Base-by-base conservation (phyloP, 2,329 filamentous ascomycete species). In the Thielaviopsis populi region DNA sequence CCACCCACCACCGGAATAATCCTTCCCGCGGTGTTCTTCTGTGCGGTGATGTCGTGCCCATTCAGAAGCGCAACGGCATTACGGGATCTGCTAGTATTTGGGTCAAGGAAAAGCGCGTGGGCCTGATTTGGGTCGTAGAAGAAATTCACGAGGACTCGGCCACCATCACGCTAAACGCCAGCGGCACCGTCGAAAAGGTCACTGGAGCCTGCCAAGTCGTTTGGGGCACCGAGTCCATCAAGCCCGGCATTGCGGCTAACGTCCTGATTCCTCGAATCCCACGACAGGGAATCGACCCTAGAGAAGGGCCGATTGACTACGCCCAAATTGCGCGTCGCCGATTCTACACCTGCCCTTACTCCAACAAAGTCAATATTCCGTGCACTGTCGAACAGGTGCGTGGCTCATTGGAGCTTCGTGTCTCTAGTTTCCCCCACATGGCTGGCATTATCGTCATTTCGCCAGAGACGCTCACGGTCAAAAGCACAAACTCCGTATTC, bases 31-130 rank as follows among this genome's bases (percentile, higher is more conserved):
- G 92, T 2, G 94, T 99, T 30, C 75, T 99, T 62, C 80, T 99
- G 1, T 99, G 94, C 69, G 94, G 94, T 53, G 94, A 99, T 72
- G 92, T 99, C n/a, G 90, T 99, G 19, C 94, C 94, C 0, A 99
- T 99, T 66, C 88, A 91, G 72, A 99, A 97, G 75, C 84, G 94
- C 66, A 96, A 99, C 70, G 94, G 94, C 3, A 83, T 87, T 11
- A 92, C 87, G 3, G 94, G 94, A 1, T 91, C 94, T 65, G 94
- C 94, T 43, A 97, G 91, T 74, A 77, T 99, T 46, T 99, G 94
- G 94, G 94, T 99, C 2, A 99, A 99, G 76, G 94, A 99, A 74
- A 99, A 99, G 74, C 83, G 87, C 59, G 85, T 90, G 62, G 91
- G 92, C 10, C 76, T 99, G 66, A 97, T 99, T 66, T 99, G 94